Evolutionary conservation across 228 moss, liverwort and hornwort species (phyloP), one percentile per base, ranked within the genome.

Genomic region (Sphagnum magellanicum): DNA sequence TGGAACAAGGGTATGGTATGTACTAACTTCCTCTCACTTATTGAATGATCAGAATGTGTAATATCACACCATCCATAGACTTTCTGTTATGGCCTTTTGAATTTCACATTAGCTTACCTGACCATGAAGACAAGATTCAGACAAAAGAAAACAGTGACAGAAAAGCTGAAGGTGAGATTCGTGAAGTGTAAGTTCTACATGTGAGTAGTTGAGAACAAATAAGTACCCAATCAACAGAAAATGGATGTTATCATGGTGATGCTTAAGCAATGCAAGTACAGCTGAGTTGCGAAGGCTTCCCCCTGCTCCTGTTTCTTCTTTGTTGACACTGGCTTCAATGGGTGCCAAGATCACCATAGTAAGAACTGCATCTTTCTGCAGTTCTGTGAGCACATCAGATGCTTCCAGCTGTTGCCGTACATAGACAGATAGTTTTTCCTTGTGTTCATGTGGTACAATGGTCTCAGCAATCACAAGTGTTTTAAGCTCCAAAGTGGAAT

Each of bases 331-430:
- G 53, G 82, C 87, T 74, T 98, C 88, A 4, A 74, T 69, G 0
- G 93, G 97, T 9, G 83, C 82, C 69, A 93, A 74, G n/a, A 85
- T 78, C 53, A 93, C 88, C 93, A 98, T 89, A 4, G 78, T 76
- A 71, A 85, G 79, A 49, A 98, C 76, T 6, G 88, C 90, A 51
- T 67, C 14, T 10, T 82, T 85, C 73, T 90, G 91, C 64, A 71
- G 68, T 12, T 68, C 66, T 48, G 77, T 85, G 49, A 93, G 73
- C 3, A 86, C 77, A 46, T 89, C 84, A 5, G 88, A 90, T 16
- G 87, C 85, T 61, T 91, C 88, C 67, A 98, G 57, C 60, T 87
- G 93, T 4, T 82, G 73, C 57, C 76, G 79, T 0, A 93, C 80
- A 67, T 84, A 97, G 10, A 75, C 67, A 6, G 70, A 80, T 17